Base-by-base conservation (phyloP, 2,329 filamentous ascomycete species). In the Fusarium guadeloupense region DNA sequence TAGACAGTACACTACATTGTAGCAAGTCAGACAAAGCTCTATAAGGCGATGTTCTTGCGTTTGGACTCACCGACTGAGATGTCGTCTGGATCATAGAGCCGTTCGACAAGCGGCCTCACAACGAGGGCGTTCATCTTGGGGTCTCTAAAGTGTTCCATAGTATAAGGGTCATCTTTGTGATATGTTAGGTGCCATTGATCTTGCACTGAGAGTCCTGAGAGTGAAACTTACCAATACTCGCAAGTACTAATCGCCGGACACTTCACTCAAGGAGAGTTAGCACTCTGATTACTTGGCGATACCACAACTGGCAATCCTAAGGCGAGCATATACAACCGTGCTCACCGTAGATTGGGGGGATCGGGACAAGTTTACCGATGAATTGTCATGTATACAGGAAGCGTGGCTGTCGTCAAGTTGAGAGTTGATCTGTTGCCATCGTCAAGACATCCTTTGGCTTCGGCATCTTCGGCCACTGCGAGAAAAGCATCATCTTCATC, bases 21-120 rank as follows among this genome's bases (percentile, higher is more conserved):
- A n/a, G 13, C 16, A 20, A 26, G 41, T 62, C 17, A 62, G 48
- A 21, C 9, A 40, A 46, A 17, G 17, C 17, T 26, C 30, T 42
- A 12, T 2, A 16, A 23, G n/a, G 38, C 9, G 23, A 47, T 23
- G 14, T 38, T 45, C 16, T 33, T 23, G 8, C 14, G 16, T 14
- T 28, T 28, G n/a, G 43, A 55, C 78, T 52, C 73, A 85, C 84
- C 80, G 47, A 88, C 80, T 1, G 87, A 89, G 28, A 88, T 82
- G 73, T 91, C 88, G 20, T 86, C 80, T 34, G 83, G 80, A 51
- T 87, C 83, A 70, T 89, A 90, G 0, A 90, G 79, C 35, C 86
- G 81, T 62, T 90, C 86, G 10, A 90, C 87, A n/a, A 91, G 75
- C 4, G 88, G 88, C 42, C 88, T 82, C 6, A 90, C 86, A 41